Base-by-base conservation (phyloP, 345 rosid species). In the Mercurialis annua region DNA sequence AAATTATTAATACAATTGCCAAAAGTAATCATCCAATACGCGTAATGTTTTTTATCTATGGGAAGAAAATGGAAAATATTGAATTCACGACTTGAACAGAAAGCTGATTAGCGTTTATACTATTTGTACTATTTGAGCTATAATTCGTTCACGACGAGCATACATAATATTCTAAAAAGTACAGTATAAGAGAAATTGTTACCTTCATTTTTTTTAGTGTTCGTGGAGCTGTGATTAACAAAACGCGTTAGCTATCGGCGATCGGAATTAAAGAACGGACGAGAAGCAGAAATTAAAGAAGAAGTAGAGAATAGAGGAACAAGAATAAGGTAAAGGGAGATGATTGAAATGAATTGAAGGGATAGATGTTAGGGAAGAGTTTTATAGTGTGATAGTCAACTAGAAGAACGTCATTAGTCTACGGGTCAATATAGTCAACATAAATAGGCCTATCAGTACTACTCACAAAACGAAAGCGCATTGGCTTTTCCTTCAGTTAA, bases 161-260 rank as follows among this genome's bases (percentile, higher is more conserved):
- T n/a, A n/a, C n/a, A n/a, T n/a, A n/a, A n/a, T n/a, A n/a, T n/a
- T n/a, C n/a, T n/a, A n/a, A n/a, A n/a, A n/a, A n/a, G n/a, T n/a
- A n/a, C n/a, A n/a, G n/a, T n/a, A n/a, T 20, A 50, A n/a, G 12
- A 50, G 27, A 16, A 5, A 27, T 6, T 17, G 27, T 50, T 18
- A 61, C 66, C 73, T 42, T 70, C 67, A 70, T 61, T 40, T 61
- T 33, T 50, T 51, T 11, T 0, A 51, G 20, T 11, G 50, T 9
- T 49, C 5, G 5, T 20, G n/a, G 21, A 47, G 17, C 42, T n/a
- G 52, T 40, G 44, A 20, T 1, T 0, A 49, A n/a, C 6, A 43
- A 14, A 49, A 57, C 43, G 7, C 49, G 65, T 8, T 18, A 50
- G 46, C 26, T 36, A 36, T 10, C 8, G 44, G 11, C 6, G 12